Evolutionary conservation across 2,329 filamentous ascomycete genomes (phyloP).

Genomic region (Verticillium nonalfalfae): DNA sequence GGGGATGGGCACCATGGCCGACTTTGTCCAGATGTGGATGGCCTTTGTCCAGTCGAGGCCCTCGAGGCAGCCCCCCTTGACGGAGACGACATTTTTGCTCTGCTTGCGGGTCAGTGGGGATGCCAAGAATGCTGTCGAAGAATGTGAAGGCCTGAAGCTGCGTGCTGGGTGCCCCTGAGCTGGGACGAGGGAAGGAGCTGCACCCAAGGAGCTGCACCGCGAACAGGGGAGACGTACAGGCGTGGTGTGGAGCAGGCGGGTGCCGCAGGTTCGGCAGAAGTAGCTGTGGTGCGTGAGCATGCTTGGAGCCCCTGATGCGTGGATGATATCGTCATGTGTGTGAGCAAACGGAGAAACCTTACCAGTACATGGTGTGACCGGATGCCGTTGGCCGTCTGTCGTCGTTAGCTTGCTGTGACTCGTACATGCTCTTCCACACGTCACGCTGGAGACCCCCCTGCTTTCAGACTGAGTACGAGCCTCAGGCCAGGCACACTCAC

Average conservation of each 20-base stretch:
- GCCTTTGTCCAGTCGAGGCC: slow-evolving; percentile 54
- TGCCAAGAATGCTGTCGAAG: not conserved
- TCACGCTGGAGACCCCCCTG: too few relatives aligned
- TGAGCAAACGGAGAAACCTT: slow-evolving; percentile 11
- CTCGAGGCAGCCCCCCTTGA: slow-evolving; percentile 63
- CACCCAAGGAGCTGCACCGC: not conserved
- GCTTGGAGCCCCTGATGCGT: too few relatives aligned
- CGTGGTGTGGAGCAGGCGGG: slow-evolving; percentile 56
- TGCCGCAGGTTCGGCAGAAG: slow-evolving; percentile 62
- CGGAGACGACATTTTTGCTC: slow-evolving; percentile 53
- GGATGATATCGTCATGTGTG: too few relatives aligned
- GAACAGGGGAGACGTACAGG: slow-evolving; percentile 31
- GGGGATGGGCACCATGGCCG: slow-evolving; percentile 62
- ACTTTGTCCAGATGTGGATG: slow-evolving; percentile 63
- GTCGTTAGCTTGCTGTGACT: not conserved
- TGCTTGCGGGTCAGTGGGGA: slow-evolving; percentile 13
- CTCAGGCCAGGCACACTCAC: slow-evolving; percentile 27
- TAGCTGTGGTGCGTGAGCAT: slow-evolving; percentile 33
- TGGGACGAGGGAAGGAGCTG: not conserved
- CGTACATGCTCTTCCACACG: not conserved
- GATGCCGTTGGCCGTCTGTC: slow-evolving; percentile 49
- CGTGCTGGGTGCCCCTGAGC: too few relatives aligned
- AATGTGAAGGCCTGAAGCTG: not conserved
- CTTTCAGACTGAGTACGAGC: not conserved
- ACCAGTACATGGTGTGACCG: slow-evolving; percentile 54